Evolutionary conservation across 139 green algal genomes (phyloP), one percentile per base, ranked within the genome.

Genomic region (Medakamo hakoo): DNA sequence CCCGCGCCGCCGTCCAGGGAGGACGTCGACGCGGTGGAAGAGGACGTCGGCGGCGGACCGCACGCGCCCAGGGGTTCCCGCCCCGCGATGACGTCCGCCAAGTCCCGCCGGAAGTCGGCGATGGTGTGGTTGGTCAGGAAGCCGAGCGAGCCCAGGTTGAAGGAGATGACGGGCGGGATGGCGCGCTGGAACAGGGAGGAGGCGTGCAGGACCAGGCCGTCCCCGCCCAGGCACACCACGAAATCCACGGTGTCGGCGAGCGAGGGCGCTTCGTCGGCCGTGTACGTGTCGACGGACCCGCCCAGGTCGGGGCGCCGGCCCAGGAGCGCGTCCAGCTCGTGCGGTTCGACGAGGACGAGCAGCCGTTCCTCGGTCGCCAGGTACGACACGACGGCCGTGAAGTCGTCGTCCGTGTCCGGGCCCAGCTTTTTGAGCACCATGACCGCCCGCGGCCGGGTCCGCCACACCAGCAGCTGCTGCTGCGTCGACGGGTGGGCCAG

Each of bases 361-460:
- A 96, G 77, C 56, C 67, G 73, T 68, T 91, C 68, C 48, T 89
- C 77, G 57, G 71, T 25, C 22, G 73, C 81, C 27, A 95, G 73
- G 63, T 79, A 91, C 0, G 65, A 26, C 26, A 94, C 73, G 9
- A 81, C 72, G 24, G 80, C 49, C 30, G 80, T 26, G 58, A 84
- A 87, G 22, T 95, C 74, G 3, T 79, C 23, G 25, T 85, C 25
- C 25, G 97, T 77, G 59, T 90, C 92, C 21, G 82, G 59, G 0
- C 92, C 93, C 24, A 97, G 71, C 74, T 97, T 99, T 74, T 95
- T 97, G 21, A 99, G 76, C 27, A 99, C 69, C 78, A 99, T 86
- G 2, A 93, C 89, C 27, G 72, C 81, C 23, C 76, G 80, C 0
- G 93, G 93, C 26, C 70, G 69, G 1, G 80, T 72, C 62, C 91